A percentile compares a stretch with the other conserved stretches of the same genome.
These are phyloP conservation scores for Chlorophyllum brunneum DNA, from an alignment of 768 basidiomycete genomes.

Conservation along the genomic window DNA sequence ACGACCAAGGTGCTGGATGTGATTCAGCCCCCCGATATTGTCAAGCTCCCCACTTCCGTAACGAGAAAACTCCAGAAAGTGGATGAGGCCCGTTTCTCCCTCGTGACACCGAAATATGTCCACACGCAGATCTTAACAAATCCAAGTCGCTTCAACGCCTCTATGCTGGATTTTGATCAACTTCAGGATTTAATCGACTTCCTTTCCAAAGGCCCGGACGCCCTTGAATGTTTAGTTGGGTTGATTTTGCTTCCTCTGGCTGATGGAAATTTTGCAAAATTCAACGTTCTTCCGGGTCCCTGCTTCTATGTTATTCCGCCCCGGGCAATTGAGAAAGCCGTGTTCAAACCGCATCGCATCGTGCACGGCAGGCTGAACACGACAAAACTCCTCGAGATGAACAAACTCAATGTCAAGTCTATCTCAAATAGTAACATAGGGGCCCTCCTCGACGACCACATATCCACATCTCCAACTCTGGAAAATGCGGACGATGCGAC, in stretches of 20 bases:
- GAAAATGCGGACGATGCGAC: background rate
- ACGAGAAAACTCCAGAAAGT: background rate
- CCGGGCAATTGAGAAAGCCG: conserved; percentile 6
- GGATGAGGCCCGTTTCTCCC: background rate
- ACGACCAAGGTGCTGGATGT: background rate
- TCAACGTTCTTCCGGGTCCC: conserved; percentile 15
- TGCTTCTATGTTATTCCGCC: conserved; percentile 27
- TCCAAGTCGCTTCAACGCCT: conserved; percentile 6
- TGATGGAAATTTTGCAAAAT: conserved; percentile 25
- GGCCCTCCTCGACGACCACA: background rate
- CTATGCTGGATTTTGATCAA: conserved; percentile 20
- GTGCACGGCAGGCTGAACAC: background rate
- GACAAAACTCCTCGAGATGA: background rate
- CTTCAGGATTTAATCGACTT: conserved; percentile 24
- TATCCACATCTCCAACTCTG: background rate
- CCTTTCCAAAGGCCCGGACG: conserved; percentile 16
- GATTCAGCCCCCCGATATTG: background rate
- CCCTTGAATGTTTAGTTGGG: conserved; percentile 19
- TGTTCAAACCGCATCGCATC: conserved; percentile 19
- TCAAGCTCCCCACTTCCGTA: background rate
- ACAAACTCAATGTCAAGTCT: background rate
- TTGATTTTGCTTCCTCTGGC: conserved; percentile 35
- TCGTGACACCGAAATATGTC: conserved; percentile 3
- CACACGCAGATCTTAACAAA: conserved; percentile 3
- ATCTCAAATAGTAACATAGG: conserved; percentile 1